These are phyloP conservation scores for Eleusine indica DNA, from an alignment of 176 grass and related monocot species.

Conservation along the genomic window DNA sequence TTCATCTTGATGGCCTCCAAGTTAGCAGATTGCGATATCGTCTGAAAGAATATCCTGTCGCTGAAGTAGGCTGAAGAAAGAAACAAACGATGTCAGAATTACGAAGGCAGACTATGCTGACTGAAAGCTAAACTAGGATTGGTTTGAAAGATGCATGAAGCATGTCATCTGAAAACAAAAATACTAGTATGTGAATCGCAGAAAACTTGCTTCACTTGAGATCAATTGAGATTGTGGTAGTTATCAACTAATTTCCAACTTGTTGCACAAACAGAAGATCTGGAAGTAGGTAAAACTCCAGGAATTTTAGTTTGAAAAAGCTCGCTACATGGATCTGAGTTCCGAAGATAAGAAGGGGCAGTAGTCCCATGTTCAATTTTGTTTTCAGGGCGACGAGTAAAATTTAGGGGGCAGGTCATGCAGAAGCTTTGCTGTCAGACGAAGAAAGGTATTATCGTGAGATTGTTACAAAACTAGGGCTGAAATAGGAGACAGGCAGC, in stretches of 20 bases:
- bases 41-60: constrained; percentile 87
- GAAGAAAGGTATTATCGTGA: constrained; percentile 24
- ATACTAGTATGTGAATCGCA: neutral
- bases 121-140: neutral
- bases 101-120: neutral
- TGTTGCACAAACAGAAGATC: constrained; percentile 1
- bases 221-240: neutral
- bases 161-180: constrained; percentile 4
- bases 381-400: neutral
- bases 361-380: neutral
- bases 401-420: neutral
- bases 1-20: constrained; percentile 82
- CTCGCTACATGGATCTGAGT: constrained; percentile 21
- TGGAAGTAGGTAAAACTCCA: neutral
- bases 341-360: neutral
- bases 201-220: neutral
- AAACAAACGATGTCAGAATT: constrained; percentile 27
- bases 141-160: neutral
- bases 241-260: neutral
- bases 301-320: neutral
- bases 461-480: neutral
- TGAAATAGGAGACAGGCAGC: neutral
- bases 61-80: constrained; percentile 74
- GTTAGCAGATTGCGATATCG: constrained; percentile 84
- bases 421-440: constrained; percentile 6